A percentile compares a stretch with the other conserved stretches of the same genome.
phyloP scores from a whole-genome alignment of 2,329 filamentous ascomycete species.

The Podosphaera fusca region DNA sequence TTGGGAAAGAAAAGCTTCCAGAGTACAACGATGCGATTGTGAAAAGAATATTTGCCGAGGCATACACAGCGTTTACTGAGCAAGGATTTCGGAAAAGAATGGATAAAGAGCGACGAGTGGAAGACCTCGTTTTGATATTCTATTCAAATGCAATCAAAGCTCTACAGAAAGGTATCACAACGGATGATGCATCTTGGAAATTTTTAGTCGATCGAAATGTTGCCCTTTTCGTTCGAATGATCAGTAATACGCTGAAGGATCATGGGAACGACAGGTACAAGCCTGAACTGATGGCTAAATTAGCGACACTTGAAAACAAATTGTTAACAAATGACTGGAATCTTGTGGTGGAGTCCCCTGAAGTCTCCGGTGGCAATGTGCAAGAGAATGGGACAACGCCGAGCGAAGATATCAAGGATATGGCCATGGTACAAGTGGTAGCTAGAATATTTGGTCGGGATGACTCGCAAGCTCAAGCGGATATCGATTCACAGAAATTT shows the following conservation, averaged over 20 bases:
- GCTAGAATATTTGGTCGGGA: conserved; percentile 66
- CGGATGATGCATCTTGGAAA: conserved; percentile 76
- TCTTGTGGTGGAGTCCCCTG: conserved; percentile 38
- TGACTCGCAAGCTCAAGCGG: conserved; percentile 58
- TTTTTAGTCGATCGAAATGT: conserved; percentile 82
- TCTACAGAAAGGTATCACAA: conserved; percentile 50
- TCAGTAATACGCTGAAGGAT: conserved; percentile 57
- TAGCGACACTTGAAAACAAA: conserved; percentile 75
- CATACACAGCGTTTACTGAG: conserved; percentile 82
- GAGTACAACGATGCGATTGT: conserved; percentile 80
- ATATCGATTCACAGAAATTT: conserved; percentile 61
- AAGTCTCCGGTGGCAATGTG: conserved; percentile 35
- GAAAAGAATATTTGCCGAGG: conserved; percentile 83
- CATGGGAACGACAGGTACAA: conserved; percentile 69
- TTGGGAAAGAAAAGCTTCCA: conserved; percentile 60
- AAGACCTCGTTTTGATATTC: conserved; percentile 86
- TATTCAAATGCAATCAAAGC: conserved; percentile 88
- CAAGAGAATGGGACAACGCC: conserved; percentile 66
- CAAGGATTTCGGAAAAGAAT: conserved; percentile 71
- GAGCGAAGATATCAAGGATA: conserved; percentile 87
- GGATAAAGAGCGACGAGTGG: conserved; percentile 80
- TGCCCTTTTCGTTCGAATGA: conserved; percentile 75
- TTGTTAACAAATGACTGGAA: conserved; percentile 86
- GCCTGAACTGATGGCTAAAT: conserved; percentile 57
- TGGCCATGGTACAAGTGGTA: conserved; percentile 77